phyloP scores from a whole-genome alignment of 208 protist genomes.

The Willaertia magna region DNA sequence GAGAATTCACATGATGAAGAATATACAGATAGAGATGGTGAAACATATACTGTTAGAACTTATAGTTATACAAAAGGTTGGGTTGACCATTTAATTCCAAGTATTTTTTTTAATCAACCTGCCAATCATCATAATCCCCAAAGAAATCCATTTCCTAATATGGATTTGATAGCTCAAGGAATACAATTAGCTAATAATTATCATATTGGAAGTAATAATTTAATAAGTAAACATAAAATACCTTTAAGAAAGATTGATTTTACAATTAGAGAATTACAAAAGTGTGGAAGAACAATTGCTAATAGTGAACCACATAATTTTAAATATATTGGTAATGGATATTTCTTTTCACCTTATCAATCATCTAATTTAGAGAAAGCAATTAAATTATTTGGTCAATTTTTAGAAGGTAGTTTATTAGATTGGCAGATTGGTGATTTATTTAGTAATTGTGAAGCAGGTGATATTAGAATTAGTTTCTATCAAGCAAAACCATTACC shows the following conservation, averaged over 20 bases:
- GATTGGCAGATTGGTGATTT: slow-evolving; percentile 1
- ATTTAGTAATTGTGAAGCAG: neutral
- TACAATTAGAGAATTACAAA: neutral
- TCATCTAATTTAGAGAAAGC: neutral
- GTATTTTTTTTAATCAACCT: neutral
- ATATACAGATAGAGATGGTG: neutral
- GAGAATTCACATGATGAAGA: neutral
- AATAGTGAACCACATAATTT: neutral
- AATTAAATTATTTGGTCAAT: neutral
- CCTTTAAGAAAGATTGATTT: neutral
- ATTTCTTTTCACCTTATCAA: slow-evolving; percentile 4
- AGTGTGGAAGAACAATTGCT: neutral
- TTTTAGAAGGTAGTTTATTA: neutral
- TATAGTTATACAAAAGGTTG: neutral
- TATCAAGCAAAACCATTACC: neutral
- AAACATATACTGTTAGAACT: neutral
- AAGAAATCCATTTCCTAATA: neutral
- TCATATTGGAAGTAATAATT: neutral
- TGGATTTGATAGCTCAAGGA: neutral
- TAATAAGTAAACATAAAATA: neutral
- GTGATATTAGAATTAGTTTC: neutral
- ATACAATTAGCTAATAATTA: neutral
- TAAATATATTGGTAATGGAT: slow-evolving; percentile 7
- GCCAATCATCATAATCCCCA: slow-evolving; percentile 9
- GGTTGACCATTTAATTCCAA: neutral